phyloP scores from a whole-genome alignment of 2,329 filamentous ascomycete genomes.

The Apiospora sp. region DNA sequence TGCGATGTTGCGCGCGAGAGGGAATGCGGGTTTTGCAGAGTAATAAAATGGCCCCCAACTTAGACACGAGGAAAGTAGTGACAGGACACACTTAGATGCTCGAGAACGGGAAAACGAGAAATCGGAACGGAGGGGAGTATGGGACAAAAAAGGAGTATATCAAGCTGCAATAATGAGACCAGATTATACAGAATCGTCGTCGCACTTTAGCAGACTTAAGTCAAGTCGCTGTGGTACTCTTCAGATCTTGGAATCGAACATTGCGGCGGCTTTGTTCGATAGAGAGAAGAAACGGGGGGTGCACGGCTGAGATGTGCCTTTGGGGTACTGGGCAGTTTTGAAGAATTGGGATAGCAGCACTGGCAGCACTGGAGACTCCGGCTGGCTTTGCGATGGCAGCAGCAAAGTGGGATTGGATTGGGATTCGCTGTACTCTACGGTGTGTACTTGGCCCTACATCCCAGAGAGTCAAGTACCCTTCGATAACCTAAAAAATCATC shows the following conservation, averaged over 20 bases:
- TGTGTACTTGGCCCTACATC: conserved; percentile 16
- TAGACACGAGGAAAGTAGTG: conserved; percentile 26
- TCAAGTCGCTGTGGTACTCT: conserved; percentile 58
- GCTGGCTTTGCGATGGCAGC: conserved; percentile 22
- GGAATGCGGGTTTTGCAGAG: conserved; percentile 21
- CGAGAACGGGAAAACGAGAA: conserved; percentile 17
- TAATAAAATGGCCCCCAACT: conserved; percentile 28
- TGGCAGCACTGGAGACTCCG: conserved; percentile 20
- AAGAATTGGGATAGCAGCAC: conserved; percentile 32
- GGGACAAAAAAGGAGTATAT: conserved; percentile 10
- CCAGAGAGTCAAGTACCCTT: conserved; percentile 16
- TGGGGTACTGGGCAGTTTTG: conserved; percentile 45
- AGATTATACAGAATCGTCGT: conserved; percentile 31
- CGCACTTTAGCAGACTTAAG: conserved; percentile 59
- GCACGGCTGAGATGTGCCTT: conserved; percentile 35
- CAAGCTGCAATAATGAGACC: conserved; percentile 14
- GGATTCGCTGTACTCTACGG: conserved; percentile 21
- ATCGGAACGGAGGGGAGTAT: conserved; percentile 9
- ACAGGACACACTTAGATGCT: conserved; percentile 31
- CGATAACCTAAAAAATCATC: conserved; percentile 11
- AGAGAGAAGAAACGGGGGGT: conserved; percentile 46
- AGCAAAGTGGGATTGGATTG: conserved; percentile 24
- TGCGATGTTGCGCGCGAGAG: conserved; percentile 30
- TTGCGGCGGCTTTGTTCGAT: conserved; percentile 61
- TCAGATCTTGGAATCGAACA: conserved; percentile 63